These are phyloP conservation scores for Geotrichum australiense DNA, from an alignment of 1,139 yeast species.

Conservation along the genomic window DNA sequence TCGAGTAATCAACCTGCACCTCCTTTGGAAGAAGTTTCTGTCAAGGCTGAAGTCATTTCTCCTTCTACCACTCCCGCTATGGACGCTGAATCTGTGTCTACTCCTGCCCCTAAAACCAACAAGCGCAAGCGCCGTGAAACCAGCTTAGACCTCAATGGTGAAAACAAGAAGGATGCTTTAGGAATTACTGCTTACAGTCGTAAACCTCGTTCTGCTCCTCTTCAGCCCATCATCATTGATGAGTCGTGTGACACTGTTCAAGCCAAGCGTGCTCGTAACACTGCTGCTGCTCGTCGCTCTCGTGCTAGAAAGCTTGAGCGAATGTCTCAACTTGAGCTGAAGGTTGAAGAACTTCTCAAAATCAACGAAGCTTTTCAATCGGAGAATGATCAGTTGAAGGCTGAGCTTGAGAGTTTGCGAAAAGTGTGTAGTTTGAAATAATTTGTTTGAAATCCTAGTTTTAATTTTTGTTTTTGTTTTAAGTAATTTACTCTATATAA, in stretches of 20 bases:
- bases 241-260: constrained; percentile 33
- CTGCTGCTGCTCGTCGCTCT: constrained; percentile 96
- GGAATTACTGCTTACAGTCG: constrained; percentile 37
- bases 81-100: not conserved
- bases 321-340: constrained; percentile 77
- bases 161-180: constrained; percentile 33
- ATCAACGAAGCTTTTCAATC: constrained; percentile 30
- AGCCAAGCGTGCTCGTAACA: constrained; percentile 88
- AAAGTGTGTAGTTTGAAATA: constrained; percentile 8
- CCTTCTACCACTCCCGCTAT: constrained; percentile 1
- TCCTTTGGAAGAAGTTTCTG: constrained; percentile 4
- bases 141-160: constrained; percentile 15
- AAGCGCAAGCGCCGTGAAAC: constrained; percentile 16
- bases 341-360: constrained; percentile 58
- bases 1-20: constrained; percentile 1
- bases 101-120: constrained; percentile 4
- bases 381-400: constrained; percentile 33
- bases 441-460: too few relatives aligned
- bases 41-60: constrained; percentile 14
- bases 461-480: too few relatives aligned
- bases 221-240: constrained; percentile 55
- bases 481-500: too few relatives aligned
- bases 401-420: constrained; percentile 10
- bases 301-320: constrained; percentile 93
- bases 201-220: constrained; percentile 37